Conservation (phyloP, 257 asterid species). For the Leonotis leonurus region DNA sequence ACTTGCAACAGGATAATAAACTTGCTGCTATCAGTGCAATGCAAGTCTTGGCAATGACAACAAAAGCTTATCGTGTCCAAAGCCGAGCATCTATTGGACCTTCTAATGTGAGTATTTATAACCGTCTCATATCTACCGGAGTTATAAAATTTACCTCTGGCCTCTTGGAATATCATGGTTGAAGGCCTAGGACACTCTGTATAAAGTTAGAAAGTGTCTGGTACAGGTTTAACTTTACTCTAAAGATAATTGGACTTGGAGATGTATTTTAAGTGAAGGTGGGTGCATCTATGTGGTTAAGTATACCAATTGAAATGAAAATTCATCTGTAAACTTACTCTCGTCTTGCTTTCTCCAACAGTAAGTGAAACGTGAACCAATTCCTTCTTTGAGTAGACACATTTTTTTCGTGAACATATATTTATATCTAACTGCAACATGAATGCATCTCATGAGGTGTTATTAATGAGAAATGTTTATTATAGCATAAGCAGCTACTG, state of each 20-base stretch:
- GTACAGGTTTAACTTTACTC: background rate
- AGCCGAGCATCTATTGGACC: constrained; percentile 77
- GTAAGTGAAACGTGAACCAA: background rate
- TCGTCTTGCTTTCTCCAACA: background rate
- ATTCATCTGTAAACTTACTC: background rate
- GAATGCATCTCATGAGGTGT: background rate
- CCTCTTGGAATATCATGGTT: constrained; percentile 16
- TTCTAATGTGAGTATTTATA: constrained; percentile 45
- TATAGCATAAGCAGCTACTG: background rate
- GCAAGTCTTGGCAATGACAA: constrained; percentile 99
- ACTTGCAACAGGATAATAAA: constrained; percentile 91
- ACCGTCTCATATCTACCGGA: background rate
- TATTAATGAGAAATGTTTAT: background rate
- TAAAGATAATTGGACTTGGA: constrained; percentile 4
- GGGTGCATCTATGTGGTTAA: background rate
- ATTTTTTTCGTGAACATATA: background rate
- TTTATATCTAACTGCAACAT: background rate
- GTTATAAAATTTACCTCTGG: constrained; percentile 10
- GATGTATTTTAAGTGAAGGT: constrained; percentile 6
- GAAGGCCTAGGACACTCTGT: background rate
- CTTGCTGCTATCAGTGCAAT: constrained; percentile 93
- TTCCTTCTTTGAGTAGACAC: background rate
- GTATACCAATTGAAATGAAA: background rate
- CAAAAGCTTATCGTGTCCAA: constrained; percentile 93
- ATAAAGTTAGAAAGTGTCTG: background rate